Base-by-base conservation (phyloP, 179 eudicot species). In the Beta macrorhiza region DNA sequence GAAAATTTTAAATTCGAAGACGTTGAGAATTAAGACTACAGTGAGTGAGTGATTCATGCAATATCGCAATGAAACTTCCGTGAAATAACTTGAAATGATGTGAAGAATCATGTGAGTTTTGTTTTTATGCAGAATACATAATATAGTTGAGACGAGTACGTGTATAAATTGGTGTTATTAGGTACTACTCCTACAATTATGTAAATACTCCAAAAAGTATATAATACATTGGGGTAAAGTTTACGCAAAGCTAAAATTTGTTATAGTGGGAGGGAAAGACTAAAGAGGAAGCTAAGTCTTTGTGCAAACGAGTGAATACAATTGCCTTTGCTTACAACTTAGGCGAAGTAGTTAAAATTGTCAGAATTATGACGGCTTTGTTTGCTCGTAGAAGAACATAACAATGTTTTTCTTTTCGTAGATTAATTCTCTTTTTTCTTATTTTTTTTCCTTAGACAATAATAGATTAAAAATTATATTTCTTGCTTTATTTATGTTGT, bases 1-100 rank as follows among this genome's bases (percentile, higher is more conserved):
- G 53, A 63, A 29, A 32, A 61, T 7, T 7, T 51, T 10, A 77
- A 44, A 19, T 53, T 73, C 13, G 29, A 70, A 44, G 11, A 51
- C 9, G 76, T 70, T 78, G 67, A 78, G 61, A 53, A 65, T 37
- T 57, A 55, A 8, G 32, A 42, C 6, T 32, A 0, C 8, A 29
- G 77, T 55, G 37, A 78, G 67, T 5, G 78, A 65, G 72, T 74
- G 67, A 44, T 57, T 16, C 68, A 51, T 74, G 70, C 82, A n/a
- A n/a, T n/a, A n/a, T n/a, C n/a, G n/a, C n/a, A 83, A 83, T 79
- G 85, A 79, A 83, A 83, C 76, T 83, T 83, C 82, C 82, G 79
- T 79, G 85, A 79, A 79, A 19, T 45, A 67, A 25, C 37, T 32
- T 57, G 15, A 29, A 22, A 59, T 17, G 37, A 7, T 58, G 76